Evolutionary conservation across 73 alveolate genomes (phyloP).

Genomic region (Durusdinium trenchii): DNA sequence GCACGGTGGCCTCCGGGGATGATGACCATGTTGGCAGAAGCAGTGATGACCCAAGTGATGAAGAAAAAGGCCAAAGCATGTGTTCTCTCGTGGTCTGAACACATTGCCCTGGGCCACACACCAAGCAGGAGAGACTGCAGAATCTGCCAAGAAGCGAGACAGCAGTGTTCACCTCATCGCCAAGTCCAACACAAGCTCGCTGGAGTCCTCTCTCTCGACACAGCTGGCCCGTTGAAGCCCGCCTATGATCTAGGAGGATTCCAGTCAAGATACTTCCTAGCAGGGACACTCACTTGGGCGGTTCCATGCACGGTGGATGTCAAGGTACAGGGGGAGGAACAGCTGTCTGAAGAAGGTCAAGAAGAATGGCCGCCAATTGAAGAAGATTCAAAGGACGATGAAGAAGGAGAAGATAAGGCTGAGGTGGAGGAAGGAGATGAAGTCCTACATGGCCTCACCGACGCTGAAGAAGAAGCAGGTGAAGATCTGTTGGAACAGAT

Average conservation of each 20-base stretch:
- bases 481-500: no score
- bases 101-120: not conserved
- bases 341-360: not conserved
- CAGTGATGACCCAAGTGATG: not conserved
- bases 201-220: slow-evolving; percentile 1
- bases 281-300: not conserved
- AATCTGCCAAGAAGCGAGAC: not conserved
- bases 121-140: not conserved
- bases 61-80: not conserved
- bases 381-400: not conserved
- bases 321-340: not conserved
- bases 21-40: not conserved
- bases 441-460: no score
- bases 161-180: not conserved
- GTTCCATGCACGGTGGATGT: not conserved
- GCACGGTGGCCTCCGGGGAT: not conserved
- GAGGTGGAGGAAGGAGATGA: not conserved
- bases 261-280: not conserved
- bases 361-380: not conserved
- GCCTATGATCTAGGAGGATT: not conserved
- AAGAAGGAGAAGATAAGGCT: not conserved
- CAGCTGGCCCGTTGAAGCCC: not conserved
- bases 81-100: not conserved
- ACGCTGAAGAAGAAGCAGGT: no score
- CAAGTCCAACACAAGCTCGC: not conserved